phyloP scores from a whole-genome alignment of 2,329 filamentous ascomycete species.

The Sporothrix inflata region DNA sequence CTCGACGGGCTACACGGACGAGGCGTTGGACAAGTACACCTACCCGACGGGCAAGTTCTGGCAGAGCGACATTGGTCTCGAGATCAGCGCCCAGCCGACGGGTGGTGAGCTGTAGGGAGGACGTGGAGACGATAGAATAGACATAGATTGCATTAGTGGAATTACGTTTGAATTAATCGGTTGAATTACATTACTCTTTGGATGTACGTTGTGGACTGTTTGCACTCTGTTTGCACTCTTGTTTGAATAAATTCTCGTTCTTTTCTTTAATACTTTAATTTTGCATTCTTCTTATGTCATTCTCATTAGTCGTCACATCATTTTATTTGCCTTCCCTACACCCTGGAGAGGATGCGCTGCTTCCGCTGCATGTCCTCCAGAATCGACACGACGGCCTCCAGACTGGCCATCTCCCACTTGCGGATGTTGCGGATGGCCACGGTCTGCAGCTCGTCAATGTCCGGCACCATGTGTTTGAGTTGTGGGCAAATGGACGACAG shows the following conservation, averaged over 20 bases:
- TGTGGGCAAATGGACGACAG: constrained; percentile 35
- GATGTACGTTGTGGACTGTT: too few species aligned
- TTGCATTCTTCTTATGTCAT: neutral
- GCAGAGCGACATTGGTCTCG: constrained; percentile 21
- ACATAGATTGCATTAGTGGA: neutral
- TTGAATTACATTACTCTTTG: neutral
- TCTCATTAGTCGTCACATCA: neutral
- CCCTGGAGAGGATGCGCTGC: constrained; percentile 32
- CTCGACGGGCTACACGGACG: constrained; percentile 32
- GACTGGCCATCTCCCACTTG: constrained; percentile 39
- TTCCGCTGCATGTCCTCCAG: constrained; percentile 40
- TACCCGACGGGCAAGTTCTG: constrained; percentile 27
- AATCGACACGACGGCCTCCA: constrained; percentile 39
- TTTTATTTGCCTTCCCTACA: neutral
- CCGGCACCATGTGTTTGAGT: constrained; percentile 39
- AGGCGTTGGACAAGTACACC: constrained; percentile 27
- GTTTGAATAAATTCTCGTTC: too few species aligned
- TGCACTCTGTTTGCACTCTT: too few species aligned
- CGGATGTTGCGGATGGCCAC: constrained; percentile 38
- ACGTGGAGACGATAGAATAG: neutral
- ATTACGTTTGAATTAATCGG: neutral
- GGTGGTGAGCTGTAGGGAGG: constrained; percentile 19
- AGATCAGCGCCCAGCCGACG: constrained; percentile 27
- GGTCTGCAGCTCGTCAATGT: constrained; percentile 40
- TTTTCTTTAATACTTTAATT: neutral